Evolutionary conservation across 2,329 filamentous ascomycete genomes (phyloP), one percentile per base, ranked within the genome.

Genomic region (Pseudodiploospora longispora): DNA sequence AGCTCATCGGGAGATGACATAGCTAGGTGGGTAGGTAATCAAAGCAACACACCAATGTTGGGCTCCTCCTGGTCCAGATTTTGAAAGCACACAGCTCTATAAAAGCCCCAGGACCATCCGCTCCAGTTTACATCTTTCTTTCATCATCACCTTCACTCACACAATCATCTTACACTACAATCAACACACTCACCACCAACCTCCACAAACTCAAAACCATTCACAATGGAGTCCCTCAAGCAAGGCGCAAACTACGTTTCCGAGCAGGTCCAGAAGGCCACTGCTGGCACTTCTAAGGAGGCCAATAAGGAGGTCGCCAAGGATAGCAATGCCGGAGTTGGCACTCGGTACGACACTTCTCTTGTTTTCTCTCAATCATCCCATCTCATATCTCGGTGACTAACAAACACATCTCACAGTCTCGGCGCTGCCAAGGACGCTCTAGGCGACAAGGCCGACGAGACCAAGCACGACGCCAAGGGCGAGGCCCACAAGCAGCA

Each of bases 231-330:
- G 43, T 67, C 70, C 50, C 50, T 75, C 60, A 72, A 74, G 71
- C 77, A 82, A 68, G 75, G 74, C 59, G 78, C 69, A 68, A 83
- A 82, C 75, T 80, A 77, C 75, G 77, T 82, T 64, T 64, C 72
- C 50, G 80, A 83, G 72, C 68, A 70, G 57, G 65, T 80, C 60
- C 72, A 82, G 70, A 68, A 80, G 61, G 69, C 69, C 49, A 60
- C 70, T 50, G 68, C 69, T 49, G 71, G 74, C 53, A 68, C 75
- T 49, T 77, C 72, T 68, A 84, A 85, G 77, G 79, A 83, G 69
- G 69, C 70, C 69, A 84, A 85, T 76, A 83, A 85, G 76, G 60
- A 74, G 53, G 72, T 79, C 52, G 81, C 80, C 63, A 83, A 84
- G 74, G 77, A 79, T 60, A 62, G 54, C 62, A 66, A 80, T 59